Percentiles rank a stretch among this genome's conserved stretches.
Evolutionary conservation across 352 stramenopile genomes (phyloP).

Genomic region (Aphanomyces stellatus): DNA sequence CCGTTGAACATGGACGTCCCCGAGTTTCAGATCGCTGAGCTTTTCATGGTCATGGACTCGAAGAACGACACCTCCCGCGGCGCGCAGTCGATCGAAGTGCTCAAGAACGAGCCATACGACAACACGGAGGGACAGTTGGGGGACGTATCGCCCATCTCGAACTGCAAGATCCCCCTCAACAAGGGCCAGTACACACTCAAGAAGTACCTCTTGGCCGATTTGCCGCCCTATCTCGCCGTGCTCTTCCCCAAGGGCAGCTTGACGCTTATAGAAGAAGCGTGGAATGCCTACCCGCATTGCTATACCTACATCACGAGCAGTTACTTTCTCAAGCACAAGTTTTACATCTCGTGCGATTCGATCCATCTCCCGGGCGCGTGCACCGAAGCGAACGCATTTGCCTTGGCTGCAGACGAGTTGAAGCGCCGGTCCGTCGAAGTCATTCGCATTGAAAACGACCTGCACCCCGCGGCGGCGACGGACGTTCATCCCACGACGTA

Average conservation of each 20-base stretch:
- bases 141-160: constrained; percentile 9
- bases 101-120: constrained; percentile 23
- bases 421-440: not conserved
- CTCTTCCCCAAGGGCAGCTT: constrained; percentile 14
- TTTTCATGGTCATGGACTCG: constrained; percentile 12
- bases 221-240: not conserved
- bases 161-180: constrained; percentile 11
- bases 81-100: not conserved
- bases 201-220: constrained; percentile 18
- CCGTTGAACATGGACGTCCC: constrained; percentile 16
- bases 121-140: constrained; percentile 20
- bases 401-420: not conserved
- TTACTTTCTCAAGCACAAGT: constrained; percentile 19
- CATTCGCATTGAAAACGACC: not conserved
- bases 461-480: not conserved
- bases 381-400: constrained; percentile 11
- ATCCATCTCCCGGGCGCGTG: not conserved
- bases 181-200: constrained; percentile 24
- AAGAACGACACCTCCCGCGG: not conserved
- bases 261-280: constrained; percentile 19
- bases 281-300: constrained; percentile 19
- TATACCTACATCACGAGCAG: constrained; percentile 19
- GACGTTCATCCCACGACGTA: not conserved
- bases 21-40: constrained; percentile 18
- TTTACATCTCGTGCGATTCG: constrained; percentile 10